These are phyloP conservation scores for Albophoma yamanashiensis DNA, from an alignment of 2,329 filamentous ascomycete genomes.

Conservation along the genomic window DNA sequence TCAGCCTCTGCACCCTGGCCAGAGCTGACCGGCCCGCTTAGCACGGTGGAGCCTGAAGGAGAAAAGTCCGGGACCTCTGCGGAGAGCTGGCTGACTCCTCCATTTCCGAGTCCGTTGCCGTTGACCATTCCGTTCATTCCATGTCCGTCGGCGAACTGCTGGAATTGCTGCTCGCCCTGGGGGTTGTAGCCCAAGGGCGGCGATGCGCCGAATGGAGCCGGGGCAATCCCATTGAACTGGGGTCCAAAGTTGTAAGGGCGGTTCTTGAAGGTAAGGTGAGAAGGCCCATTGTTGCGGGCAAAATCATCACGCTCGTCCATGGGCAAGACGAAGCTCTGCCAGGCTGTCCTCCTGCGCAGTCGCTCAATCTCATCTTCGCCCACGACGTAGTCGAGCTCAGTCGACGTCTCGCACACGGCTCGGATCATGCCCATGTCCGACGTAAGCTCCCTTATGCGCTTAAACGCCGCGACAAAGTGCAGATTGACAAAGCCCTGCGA, in stretches of 20 bases:
- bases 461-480: constrained; percentile 72
- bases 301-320: constrained; percentile 60
- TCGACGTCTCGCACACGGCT: constrained; percentile 61
- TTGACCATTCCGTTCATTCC: constrained; percentile 20
- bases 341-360: constrained; percentile 62
- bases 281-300: constrained; percentile 62
- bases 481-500: constrained; percentile 84
- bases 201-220: constrained; percentile 18
- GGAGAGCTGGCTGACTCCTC: constrained; percentile 20
- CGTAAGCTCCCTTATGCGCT: constrained; percentile 44
- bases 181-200: constrained; percentile 17
- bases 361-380: constrained; percentile 72
- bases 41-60: constrained; percentile 15
- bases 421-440: constrained; percentile 63
- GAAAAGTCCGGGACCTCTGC: constrained; percentile 29
- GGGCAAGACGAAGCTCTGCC: constrained; percentile 70
- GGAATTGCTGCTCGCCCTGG: constrained; percentile 16
- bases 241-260: constrained; percentile 15
- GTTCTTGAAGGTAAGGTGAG: constrained; percentile 26
- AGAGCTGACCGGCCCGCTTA: not conserved
- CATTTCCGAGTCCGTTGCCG: constrained; percentile 12
- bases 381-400: constrained; percentile 61
- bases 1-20: not conserved
- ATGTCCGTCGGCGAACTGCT: constrained; percentile 24
- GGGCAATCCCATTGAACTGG: constrained; percentile 20